Conservation (phyloP, 116 monocot genomes). For the Papilionanthe hybrid region DNA sequence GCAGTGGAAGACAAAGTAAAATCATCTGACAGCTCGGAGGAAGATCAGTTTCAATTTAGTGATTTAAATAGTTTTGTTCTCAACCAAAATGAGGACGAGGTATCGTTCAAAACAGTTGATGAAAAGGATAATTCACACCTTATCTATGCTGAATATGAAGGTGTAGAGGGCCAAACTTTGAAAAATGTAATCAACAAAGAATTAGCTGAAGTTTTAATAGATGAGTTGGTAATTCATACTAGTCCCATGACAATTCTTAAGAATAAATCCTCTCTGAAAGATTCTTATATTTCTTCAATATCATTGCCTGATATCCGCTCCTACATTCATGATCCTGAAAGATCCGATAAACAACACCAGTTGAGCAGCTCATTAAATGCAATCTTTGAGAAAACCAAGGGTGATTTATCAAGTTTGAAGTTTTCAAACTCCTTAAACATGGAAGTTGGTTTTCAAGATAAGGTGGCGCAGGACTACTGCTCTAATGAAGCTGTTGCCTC, state of each 20-base stretch:
- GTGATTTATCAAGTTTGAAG: conserved; percentile 17
- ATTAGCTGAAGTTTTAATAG: conserved; percentile 8
- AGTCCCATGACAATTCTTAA: conserved; percentile 43
- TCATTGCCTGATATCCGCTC: conserved; percentile 61
- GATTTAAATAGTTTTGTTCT: conserved; percentile 23
- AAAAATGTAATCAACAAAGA: conserved; percentile 14
- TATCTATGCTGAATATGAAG: conserved; percentile 14
- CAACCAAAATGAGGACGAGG: conserved; percentile 11
- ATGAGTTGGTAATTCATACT: conserved; percentile 14
- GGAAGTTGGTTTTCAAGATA: conserved; percentile 1
- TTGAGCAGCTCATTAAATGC: conserved; percentile 42
- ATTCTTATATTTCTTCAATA: conserved; percentile 15
- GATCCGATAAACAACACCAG: conserved; percentile 21
- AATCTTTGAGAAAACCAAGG: conserved; percentile 11
- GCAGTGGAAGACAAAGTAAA: conserved; percentile 7
- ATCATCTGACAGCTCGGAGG: conserved; percentile 23
- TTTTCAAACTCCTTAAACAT: conserved; percentile 13
- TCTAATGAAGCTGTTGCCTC: conserved; percentile 14
- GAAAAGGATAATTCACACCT: conserved; percentile 13
- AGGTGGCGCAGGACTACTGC: conserved; percentile 11
- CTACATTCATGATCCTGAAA: conserved; percentile 52
- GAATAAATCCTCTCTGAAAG: conserved; percentile 8
- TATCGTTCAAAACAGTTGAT: not conserved
- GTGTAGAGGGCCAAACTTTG: conserved; percentile 14
- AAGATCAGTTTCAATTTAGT: conserved; percentile 40